These are phyloP conservation scores for Cladophialophora psammophila DNA, from an alignment of 2,329 filamentous ascomycete genomes.

Conservation along the genomic window DNA sequence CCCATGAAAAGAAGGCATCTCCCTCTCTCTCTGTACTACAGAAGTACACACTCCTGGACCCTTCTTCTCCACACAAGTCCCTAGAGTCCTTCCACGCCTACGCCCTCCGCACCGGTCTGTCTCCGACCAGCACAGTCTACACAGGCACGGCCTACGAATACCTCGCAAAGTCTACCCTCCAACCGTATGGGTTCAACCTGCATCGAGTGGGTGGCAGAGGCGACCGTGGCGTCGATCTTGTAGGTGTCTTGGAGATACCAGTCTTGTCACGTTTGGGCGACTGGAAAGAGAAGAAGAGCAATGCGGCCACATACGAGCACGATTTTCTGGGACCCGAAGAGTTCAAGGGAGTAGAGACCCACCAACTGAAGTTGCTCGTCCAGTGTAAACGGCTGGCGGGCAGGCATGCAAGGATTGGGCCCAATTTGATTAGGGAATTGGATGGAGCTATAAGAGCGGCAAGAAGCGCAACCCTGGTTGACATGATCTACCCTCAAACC, in stretches of 20 bases:
- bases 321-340: background rate
- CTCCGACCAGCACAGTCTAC: constrained; percentile 50
- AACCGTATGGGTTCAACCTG: constrained; percentile 49
- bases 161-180: constrained; percentile 50
- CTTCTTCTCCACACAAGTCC: constrained; percentile 33
- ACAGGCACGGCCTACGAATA: constrained; percentile 58
- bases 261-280: constrained; percentile 2
- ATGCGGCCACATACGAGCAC: background rate
- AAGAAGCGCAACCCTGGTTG: constrained; percentile 16
- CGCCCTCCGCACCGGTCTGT: constrained; percentile 49
- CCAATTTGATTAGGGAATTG: constrained; percentile 55
- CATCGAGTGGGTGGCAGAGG: constrained; percentile 54
- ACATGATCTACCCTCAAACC: background rate
- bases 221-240: constrained; percentile 56
- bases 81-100: constrained; percentile 52
- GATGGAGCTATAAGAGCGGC: constrained; percentile 62
- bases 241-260: constrained; percentile 55
- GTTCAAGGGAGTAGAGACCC: constrained; percentile 33
- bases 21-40: background rate
- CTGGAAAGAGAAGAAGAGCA: constrained; percentile 16
- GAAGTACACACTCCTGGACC: constrained; percentile 9
- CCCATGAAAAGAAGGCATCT: background rate
- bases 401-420: constrained; percentile 48
- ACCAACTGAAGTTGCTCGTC: constrained; percentile 52
- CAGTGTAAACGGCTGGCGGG: constrained; percentile 56